Conservation (phyloP, 345 rosid species). For the Capsella bursapastoris region DNA sequence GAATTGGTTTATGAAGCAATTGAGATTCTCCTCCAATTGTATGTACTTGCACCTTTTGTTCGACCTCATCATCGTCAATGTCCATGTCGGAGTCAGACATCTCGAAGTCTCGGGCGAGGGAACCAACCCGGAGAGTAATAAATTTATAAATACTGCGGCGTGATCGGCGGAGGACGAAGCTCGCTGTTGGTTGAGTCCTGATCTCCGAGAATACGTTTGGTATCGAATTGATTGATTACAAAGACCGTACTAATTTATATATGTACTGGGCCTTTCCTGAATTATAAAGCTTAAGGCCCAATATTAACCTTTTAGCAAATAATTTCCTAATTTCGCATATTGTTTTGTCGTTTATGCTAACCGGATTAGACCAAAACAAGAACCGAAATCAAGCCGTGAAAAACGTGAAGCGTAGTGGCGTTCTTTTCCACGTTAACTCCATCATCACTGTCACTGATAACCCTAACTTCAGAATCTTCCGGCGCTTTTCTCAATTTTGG, state of each 20-base stretch:
- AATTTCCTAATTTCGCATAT: background rate
- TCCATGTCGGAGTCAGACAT: conserved; percentile 45
- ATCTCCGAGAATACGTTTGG: conserved; percentile 35
- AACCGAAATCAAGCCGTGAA: conserved; percentile 16
- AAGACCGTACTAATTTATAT: background rate
- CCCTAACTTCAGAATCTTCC: background rate
- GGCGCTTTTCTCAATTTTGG: background rate
- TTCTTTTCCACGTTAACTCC: background rate
- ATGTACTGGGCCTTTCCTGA: conserved; percentile 16
- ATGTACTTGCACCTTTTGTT: conserved; percentile 16
- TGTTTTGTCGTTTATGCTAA: background rate
- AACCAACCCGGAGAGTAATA: background rate
- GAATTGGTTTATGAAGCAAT: conserved; percentile 34
- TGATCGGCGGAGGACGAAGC: conserved; percentile 31
- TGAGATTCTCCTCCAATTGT: conserved; percentile 16
- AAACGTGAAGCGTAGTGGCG: conserved; percentile 21
- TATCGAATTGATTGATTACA: conserved; percentile 16
- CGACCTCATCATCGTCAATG: conserved; percentile 41
- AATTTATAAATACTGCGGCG: conserved; percentile 13
- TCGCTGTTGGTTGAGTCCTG: conserved; percentile 21
- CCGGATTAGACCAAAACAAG: conserved; percentile 3
- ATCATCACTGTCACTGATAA: conserved; percentile 10
- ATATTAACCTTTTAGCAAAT: background rate
- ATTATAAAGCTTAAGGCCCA: conserved; percentile 19
- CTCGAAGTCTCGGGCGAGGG: conserved; percentile 20